Evolutionary conservation across 352 stramenopile species (phyloP).

Genomic region (Pythium sukuiense): DNA sequence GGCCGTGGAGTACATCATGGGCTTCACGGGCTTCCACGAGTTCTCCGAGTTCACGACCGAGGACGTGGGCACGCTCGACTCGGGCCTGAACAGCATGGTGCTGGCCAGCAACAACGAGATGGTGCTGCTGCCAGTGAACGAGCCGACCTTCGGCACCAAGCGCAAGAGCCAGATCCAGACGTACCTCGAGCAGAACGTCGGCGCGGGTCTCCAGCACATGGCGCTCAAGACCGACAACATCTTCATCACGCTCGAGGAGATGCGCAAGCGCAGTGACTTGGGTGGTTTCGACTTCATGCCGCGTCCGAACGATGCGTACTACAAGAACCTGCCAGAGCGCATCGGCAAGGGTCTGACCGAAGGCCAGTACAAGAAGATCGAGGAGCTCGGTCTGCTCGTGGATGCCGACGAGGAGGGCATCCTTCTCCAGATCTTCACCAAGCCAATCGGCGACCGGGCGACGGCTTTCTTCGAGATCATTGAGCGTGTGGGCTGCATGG

Average conservation of each 20-base stretch:
- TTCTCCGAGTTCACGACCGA: constrained; percentile 95
- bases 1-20: constrained; percentile 79
- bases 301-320: constrained; percentile 87
- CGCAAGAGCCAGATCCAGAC: constrained; percentile 96
- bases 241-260: constrained; percentile 89
- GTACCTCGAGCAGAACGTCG: constrained; percentile 95
- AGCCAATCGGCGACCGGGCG: constrained; percentile 81
- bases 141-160: constrained; percentile 92
- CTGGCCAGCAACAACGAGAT: constrained; percentile 92
- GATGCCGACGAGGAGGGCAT: constrained; percentile 96
- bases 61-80: constrained; percentile 94
- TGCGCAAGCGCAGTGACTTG: constrained; percentile 69
- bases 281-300: constrained; percentile 89
- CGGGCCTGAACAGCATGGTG: constrained; percentile 94
- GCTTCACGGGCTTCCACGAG: constrained; percentile 87
- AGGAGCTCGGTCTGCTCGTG: constrained; percentile 92
- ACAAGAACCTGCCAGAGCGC: constrained; percentile 81
- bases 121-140: constrained; percentile 95
- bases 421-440: constrained; percentile 92
- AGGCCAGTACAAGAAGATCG: constrained; percentile 90
- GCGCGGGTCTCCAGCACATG: constrained; percentile 95
- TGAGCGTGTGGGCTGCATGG: constrained; percentile 90
- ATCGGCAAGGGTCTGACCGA: constrained; percentile 79
- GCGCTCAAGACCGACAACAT: constrained; percentile 97
- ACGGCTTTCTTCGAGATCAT: constrained; percentile 94